phyloP scores from a whole-genome alignment of 1,284 basidiomycete genomes.

The Sparassis latifolia region DNA sequence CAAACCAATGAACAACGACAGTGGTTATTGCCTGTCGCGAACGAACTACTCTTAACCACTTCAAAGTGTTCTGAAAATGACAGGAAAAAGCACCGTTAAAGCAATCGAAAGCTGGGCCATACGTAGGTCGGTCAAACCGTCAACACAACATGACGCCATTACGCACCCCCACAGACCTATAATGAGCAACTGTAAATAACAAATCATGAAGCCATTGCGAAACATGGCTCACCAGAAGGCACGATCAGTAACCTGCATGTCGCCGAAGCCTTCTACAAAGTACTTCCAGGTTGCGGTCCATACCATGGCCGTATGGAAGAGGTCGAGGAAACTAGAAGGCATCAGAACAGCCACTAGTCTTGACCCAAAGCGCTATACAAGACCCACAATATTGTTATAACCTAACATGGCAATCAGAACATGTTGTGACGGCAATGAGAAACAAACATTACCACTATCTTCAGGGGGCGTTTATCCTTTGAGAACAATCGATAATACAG shows the following conservation, averaged over 20 bases:
- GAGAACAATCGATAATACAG: conserved; percentile 11
- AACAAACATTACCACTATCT: conserved; percentile 16
- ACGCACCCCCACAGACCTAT: conserved; percentile 15
- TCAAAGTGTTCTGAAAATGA: no score
- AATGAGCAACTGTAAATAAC: neutral
- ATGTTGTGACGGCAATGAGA: neutral
- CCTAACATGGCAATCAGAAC: conserved; percentile 8
- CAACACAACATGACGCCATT: neutral
- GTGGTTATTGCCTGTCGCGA: conserved; percentile 15
- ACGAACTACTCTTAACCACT: neutral
- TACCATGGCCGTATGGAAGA: conserved; percentile 19
- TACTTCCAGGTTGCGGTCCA: conserved; percentile 18
- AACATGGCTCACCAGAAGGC: conserved; percentile 18
- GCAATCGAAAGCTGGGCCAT: conserved; percentile 14
- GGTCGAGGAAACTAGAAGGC: conserved; percentile 15
- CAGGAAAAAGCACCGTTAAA: conserved; percentile 11
- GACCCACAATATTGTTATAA: conserved; percentile 15
- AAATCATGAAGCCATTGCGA: neutral
- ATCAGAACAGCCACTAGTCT: no score
- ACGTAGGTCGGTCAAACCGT: neutral
- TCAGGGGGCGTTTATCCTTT: conserved; percentile 12
- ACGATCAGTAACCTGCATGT: conserved; percentile 13
- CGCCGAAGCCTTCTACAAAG: conserved; percentile 16
- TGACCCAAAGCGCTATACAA: neutral
- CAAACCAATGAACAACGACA: conserved; percentile 15